A percentile compares a stretch with the other conserved stretches of the same genome.
Evolutionary conservation across 495 filamentous ascomycete species (phyloP).

Genomic region (Aspergillus avenaceus): DNA sequence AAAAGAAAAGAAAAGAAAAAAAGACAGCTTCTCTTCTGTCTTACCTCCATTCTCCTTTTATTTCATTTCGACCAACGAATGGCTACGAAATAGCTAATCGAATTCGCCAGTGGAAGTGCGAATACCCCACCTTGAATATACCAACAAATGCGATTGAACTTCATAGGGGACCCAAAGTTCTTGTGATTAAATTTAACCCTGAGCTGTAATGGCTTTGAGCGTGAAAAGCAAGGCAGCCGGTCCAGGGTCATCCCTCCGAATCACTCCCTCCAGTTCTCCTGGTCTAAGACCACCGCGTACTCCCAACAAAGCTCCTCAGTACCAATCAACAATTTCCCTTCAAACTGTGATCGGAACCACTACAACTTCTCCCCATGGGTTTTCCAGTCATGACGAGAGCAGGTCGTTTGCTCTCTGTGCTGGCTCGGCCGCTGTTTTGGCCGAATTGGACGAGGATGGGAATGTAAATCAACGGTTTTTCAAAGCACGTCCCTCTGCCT

Average conservation of each 20-base stretch:
- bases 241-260: conserved; percentile 51
- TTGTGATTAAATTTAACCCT: conserved; percentile 5
- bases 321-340: conserved; percentile 59
- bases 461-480: conserved; percentile 82
- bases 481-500: conserved; percentile 75
- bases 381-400: conserved; percentile 71
- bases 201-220: conserved; percentile 31
- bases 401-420: conserved; percentile 82
- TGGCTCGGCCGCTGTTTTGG: conserved; percentile 89
- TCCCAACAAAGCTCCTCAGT: conserved; percentile 48
- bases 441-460: conserved; percentile 67
- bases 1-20: no score
- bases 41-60: not conserved
- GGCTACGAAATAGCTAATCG: conserved; percentile 1
- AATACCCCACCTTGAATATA: not conserved
- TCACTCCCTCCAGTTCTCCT: conserved; percentile 79
- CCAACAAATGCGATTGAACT: conserved; percentile 14
- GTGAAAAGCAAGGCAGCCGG: conserved; percentile 35
- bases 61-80: conserved; percentile 5
- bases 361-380: conserved; percentile 76
- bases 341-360: conserved; percentile 86
- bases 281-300: conserved; percentile 60
- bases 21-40: not conserved
- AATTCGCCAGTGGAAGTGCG: not conserved
- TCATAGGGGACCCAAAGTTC: conserved; percentile 25